Conservation (phyloP, 108 stramenopile species). For the Skeletonema tropicum region DNA sequence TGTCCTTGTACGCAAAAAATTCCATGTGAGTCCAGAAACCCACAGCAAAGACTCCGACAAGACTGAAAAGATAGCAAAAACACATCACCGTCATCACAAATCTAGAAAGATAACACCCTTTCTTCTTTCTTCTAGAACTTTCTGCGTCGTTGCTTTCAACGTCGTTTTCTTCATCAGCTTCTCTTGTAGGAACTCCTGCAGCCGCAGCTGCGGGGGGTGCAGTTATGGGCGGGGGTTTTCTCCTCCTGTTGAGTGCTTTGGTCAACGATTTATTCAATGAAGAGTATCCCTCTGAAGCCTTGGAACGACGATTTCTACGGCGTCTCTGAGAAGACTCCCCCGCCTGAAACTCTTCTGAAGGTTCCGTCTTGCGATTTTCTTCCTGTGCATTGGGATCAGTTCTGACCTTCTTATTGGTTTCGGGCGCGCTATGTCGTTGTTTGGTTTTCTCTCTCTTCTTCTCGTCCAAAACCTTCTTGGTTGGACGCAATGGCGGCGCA, state of each 20-base stretch:
- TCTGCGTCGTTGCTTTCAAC: not conserved
- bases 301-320: not conserved
- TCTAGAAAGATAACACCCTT: not conserved
- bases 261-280: not conserved
- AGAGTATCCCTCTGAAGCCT: not conserved
- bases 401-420: no score
- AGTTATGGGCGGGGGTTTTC: not conserved
- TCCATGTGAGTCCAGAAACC: not conserved
- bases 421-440: not conserved
- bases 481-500: not conserved
- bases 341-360: not conserved
- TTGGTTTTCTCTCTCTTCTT: not conserved
- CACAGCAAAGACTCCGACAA: not conserved
- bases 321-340: not conserved
- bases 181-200: not conserved
- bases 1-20: not conserved
- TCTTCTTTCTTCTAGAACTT: not conserved
- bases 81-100: conserved; percentile 2
- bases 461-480: not conserved
- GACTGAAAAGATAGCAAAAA: not conserved
- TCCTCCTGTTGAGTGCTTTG: not conserved
- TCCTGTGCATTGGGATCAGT: not conserved
- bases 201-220: not conserved
- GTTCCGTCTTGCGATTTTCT: not conserved
- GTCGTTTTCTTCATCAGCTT: not conserved